Conservation (phyloP, 2,329 filamentous ascomycete genomes). For the Nothomitra cinnamomea region DNA sequence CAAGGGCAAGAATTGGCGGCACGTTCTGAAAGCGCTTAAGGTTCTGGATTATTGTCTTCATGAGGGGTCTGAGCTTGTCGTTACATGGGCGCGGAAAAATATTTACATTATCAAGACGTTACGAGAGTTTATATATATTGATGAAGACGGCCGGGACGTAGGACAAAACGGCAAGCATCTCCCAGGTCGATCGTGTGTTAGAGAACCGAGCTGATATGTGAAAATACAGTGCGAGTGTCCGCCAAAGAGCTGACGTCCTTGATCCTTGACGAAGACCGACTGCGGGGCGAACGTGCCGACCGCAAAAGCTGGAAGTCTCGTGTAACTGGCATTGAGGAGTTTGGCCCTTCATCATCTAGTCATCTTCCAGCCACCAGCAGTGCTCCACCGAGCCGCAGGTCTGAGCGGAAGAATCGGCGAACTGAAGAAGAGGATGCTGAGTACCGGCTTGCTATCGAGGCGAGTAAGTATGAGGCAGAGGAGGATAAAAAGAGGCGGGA, state of each 20-base stretch:
- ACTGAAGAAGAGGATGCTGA: conserved; percentile 77
- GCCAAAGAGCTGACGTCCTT: conserved; percentile 90
- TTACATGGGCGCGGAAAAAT: conserved; percentile 96
- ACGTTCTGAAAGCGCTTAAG: conserved; percentile 93
- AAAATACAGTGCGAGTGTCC: conserved; percentile 65
- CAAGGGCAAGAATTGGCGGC: conserved; percentile 98
- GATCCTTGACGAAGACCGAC: conserved; percentile 81
- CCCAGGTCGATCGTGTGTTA: neutral
- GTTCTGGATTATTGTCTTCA: conserved; percentile 96
- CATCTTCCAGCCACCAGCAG: conserved; percentile 21
- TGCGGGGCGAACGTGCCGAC: conserved; percentile 79
- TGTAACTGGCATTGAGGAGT: conserved; percentile 84
- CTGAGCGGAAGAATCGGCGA: conserved; percentile 29
- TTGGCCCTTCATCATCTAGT: conserved; percentile 30
- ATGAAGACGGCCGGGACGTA: conserved; percentile 89
- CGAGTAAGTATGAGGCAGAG: conserved; percentile 88
- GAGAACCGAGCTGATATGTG: conserved; percentile 15
- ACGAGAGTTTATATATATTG: conserved; percentile 90
- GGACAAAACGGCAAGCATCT: conserved; percentile 66
- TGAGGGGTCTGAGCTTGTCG: conserved; percentile 88
- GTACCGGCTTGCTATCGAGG: conserved; percentile 78
- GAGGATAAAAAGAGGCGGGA: conserved; percentile 64
- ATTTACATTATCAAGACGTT: conserved; percentile 98
- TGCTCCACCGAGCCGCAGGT: conserved; percentile 25
- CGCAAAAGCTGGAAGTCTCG: conserved; percentile 93